Evolutionary conservation across 768 basidiomycete genomes (phyloP).

Genomic region (Royoungia palumana): DNA sequence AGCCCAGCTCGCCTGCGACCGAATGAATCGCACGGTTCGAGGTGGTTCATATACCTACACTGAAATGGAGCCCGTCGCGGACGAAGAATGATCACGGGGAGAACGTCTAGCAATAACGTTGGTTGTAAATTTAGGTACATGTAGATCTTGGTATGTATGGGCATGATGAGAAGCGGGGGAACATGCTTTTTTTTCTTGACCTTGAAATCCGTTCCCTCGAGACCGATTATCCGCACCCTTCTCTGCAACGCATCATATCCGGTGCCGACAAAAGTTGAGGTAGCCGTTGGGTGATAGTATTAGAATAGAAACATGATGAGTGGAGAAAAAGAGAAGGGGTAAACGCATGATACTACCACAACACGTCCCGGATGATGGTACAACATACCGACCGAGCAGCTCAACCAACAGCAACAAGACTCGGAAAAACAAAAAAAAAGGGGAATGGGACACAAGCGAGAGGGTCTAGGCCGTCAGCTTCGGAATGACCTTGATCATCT

Average conservation of each 20-base stretch:
- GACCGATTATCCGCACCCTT: too few relatives aligned
- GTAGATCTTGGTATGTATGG: too few relatives aligned
- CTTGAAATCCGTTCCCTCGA: too few relatives aligned
- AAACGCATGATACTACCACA: neutral
- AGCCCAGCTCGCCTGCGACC: neutral
- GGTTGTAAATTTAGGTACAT: too few relatives aligned
- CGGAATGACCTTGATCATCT: constrained; percentile 74
- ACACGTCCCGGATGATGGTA: constrained; percentile 2
- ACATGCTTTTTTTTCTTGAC: too few relatives aligned
- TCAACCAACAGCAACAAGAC: neutral
- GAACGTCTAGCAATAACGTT: too few relatives aligned
- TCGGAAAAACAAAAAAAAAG: neutral
- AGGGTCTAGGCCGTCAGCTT: constrained; percentile 62
- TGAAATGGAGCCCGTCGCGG: too few relatives aligned
- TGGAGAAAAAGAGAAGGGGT: neutral
- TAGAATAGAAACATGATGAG: too few relatives aligned
- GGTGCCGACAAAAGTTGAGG: constrained; percentile 1
- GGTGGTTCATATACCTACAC: too few relatives aligned
- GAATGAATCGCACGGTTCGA: neutral
- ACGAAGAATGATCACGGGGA: too few relatives aligned
- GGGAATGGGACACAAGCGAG: neutral
- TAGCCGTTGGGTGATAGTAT: constrained; percentile 11
- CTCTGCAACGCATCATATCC: too few relatives aligned
- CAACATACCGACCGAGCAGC: constrained; percentile 9
- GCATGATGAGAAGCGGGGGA: too few relatives aligned